Percentiles rank a stretch among this genome's conserved stretches.
These are phyloP conservation scores for Rhodamnia argentea DNA, from an alignment of 345 rosid species.

Conservation along the genomic window DNA sequence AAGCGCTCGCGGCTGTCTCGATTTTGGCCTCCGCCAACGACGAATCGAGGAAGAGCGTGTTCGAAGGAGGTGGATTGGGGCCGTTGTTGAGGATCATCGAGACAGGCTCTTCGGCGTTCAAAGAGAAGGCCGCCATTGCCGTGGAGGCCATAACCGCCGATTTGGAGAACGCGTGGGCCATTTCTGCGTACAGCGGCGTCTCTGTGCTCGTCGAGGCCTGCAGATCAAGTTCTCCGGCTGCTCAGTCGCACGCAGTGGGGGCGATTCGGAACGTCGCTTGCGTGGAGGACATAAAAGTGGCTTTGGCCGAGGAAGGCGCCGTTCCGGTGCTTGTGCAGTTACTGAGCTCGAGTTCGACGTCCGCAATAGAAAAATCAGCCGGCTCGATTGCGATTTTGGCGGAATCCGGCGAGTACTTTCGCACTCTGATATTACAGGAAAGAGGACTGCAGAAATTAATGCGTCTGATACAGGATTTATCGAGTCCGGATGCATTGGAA, in stretches of 20 bases:
- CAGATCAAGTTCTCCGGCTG: slow-evolving; percentile 40
- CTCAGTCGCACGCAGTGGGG: slow-evolving; percentile 45
- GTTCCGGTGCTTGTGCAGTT: slow-evolving; percentile 46
- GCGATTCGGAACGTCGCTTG: slow-evolving; percentile 52
- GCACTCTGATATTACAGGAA: slow-evolving; percentile 45
- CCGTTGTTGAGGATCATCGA: slow-evolving; percentile 58
- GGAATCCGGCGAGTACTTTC: slow-evolving; percentile 51
- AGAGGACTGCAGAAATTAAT: slow-evolving; percentile 49
- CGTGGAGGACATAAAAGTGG: slow-evolving; percentile 43
- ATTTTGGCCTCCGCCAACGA: slow-evolving; percentile 40
- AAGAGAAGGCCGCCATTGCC: slow-evolving; percentile 56
- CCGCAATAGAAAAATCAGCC: slow-evolving; percentile 43
- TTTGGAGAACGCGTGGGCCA: slow-evolving; percentile 61
- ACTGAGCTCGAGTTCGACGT: slow-evolving; percentile 22
- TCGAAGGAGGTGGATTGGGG: slow-evolving; percentile 69
- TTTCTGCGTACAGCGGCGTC: slow-evolving; percentile 65
- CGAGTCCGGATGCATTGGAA: slow-evolving; percentile 37
- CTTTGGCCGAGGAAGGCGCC: slow-evolving; percentile 66
- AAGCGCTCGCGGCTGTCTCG: slow-evolving; percentile 51
- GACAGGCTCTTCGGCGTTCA: slow-evolving; percentile 43
- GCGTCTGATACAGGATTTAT: slow-evolving; percentile 27
- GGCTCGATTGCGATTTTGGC: slow-evolving; percentile 42
- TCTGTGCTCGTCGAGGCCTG: slow-evolving; percentile 50
- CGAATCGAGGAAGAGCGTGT: slow-evolving; percentile 53
- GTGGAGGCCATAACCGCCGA: slow-evolving; percentile 64